Conservation (phyloP, 2,329 filamentous ascomycete species). For the Trichoderma sp. region DNA sequence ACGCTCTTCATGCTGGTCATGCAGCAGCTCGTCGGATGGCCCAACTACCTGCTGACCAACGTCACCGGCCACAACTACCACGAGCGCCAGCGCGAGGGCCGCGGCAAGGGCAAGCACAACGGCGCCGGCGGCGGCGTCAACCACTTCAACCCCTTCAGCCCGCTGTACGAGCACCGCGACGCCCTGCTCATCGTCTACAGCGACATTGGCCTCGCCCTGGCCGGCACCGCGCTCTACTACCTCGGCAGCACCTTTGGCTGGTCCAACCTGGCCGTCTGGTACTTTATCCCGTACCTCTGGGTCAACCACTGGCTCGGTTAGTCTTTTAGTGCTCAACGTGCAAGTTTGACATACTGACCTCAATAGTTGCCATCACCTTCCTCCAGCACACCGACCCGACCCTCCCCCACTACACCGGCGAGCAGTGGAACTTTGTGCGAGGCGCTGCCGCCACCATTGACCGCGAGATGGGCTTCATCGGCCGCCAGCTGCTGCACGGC, state of each 20-base stretch:
- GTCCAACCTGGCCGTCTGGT: slow-evolving; percentile 89
- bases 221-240: slow-evolving; percentile 61
- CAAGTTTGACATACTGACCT: slow-evolving; percentile 35
- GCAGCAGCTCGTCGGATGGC: slow-evolving; percentile 94
- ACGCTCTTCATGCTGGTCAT: slow-evolving; percentile 72
- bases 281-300: slow-evolving; percentile 93
- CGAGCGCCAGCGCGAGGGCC: slow-evolving; percentile 86
- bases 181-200: slow-evolving; percentile 83
- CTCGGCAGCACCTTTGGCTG: slow-evolving; percentile 79
- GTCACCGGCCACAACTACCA: slow-evolving; percentile 97
- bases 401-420: slow-evolving; percentile 85
- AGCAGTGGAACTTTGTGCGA: slow-evolving; percentile 89
- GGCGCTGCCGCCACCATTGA: slow-evolving; percentile 95
- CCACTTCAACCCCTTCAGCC: slow-evolving; percentile 88
- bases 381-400: slow-evolving; percentile 95
- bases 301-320: slow-evolving; percentile 98
- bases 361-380: slow-evolving; percentile 88
- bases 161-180: slow-evolving; percentile 88
- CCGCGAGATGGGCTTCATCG: slow-evolving; percentile 95
- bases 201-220: slow-evolving; percentile 76
- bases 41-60: slow-evolving; percentile 86
- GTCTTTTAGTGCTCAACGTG: too few species aligned
- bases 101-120: slow-evolving; percentile 89
- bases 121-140: slow-evolving; percentile 80
- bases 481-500: slow-evolving; percentile 85